Evolutionary conservation across 345 rosid species (phyloP).

Genomic region (Ricinus communis): DNA sequence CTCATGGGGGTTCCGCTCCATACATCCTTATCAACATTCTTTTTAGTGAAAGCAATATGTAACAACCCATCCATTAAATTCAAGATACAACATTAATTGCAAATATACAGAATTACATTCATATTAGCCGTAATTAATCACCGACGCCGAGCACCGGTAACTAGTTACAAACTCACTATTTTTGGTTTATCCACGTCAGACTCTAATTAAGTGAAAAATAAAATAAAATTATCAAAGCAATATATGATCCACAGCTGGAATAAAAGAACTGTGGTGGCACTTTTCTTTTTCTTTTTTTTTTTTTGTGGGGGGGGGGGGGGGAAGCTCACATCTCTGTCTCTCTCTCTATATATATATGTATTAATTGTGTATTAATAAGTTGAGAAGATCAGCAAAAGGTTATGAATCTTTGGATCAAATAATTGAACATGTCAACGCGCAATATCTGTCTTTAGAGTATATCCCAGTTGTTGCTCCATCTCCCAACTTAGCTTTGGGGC

Average conservation of each 20-base stretch:
- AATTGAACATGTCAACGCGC: slow-evolving; percentile 43
- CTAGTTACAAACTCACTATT: slow-evolving; percentile 11
- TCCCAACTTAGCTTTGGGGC: slow-evolving; percentile 62
- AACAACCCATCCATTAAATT: slow-evolving; percentile 32
- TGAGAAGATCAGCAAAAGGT: slow-evolving; percentile 14
- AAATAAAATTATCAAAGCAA: neutral
- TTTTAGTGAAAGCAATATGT: slow-evolving; percentile 30
- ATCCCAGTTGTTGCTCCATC: slow-evolving; percentile 59
- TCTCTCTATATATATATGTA: too few species aligned
- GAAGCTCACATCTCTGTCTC: slow-evolving; percentile 35
- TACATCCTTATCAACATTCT: slow-evolving; percentile 25
- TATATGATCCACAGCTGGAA: slow-evolving; percentile 21
- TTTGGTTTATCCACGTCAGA: slow-evolving; percentile 14
- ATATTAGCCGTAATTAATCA: slow-evolving; percentile 4
- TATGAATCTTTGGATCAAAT: neutral
- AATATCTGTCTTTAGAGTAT: slow-evolving; percentile 48
- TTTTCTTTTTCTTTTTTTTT: neutral
- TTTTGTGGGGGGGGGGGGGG: too few species aligned
- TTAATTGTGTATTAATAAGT: neutral
- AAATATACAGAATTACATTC: slow-evolving; percentile 8
- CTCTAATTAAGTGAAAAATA: slow-evolving; percentile 9
- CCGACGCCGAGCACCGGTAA: slow-evolving; percentile 10
- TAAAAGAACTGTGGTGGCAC: slow-evolving; percentile 26
- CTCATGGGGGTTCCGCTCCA: neutral
- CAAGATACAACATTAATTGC: neutral